Conservation (phyloP, 2,329 filamentous ascomycete species). For the Epicoccum sorghinum region DNA sequence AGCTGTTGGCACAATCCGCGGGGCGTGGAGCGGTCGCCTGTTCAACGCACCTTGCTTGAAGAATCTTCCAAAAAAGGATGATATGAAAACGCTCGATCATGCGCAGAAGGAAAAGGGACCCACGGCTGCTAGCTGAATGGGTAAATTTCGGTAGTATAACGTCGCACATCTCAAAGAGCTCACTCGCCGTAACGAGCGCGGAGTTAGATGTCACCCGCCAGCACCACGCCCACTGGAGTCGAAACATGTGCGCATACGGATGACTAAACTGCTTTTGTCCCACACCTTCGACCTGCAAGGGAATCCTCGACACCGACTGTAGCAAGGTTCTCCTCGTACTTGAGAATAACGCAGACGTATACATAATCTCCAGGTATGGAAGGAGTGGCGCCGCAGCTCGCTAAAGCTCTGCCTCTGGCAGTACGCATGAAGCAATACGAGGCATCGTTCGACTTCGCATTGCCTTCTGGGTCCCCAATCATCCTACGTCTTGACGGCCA, state of each 20-base stretch:
- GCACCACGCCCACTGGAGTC: background rate
- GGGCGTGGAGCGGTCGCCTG: conserved; percentile 56
- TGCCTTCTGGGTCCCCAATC: conserved; percentile 27
- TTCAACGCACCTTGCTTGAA: conserved; percentile 62
- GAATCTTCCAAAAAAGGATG: conserved; percentile 35
- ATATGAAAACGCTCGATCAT: background rate
- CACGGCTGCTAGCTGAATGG: background rate
- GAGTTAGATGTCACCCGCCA: background rate
- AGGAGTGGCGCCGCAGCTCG: background rate
- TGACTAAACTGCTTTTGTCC: background rate
- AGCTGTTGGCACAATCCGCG: conserved; percentile 55
- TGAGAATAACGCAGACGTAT: background rate
- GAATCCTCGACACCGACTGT: too few species aligned
- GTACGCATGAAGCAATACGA: conserved; percentile 44
- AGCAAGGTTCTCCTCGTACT: background rate
- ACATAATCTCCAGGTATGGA: background rate
- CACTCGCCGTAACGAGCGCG: background rate
- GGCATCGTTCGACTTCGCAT: conserved; percentile 28
- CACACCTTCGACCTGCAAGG: too few species aligned
- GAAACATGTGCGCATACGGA: background rate
- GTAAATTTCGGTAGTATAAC: background rate
- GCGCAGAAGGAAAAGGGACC: background rate
- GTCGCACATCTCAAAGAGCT: background rate
- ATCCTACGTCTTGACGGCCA: conserved; percentile 42
- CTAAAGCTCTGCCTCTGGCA: conserved; percentile 24